These are phyloP conservation scores for Ilyonectria destructans DNA, from an alignment of 2,329 filamentous ascomycete genomes.

Conservation along the genomic window DNA sequence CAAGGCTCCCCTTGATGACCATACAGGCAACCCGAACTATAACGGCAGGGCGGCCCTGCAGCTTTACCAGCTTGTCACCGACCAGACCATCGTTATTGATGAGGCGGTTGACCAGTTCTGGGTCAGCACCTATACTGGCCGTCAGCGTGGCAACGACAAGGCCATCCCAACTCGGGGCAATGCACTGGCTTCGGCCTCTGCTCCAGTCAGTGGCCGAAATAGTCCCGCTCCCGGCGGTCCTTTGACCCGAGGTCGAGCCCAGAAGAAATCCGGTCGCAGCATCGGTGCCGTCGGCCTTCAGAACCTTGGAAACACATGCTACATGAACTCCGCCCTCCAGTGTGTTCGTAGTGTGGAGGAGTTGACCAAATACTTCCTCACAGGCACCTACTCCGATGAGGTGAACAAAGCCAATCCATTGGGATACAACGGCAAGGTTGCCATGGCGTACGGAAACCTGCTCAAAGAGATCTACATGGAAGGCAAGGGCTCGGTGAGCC, in stretches of 20 bases:
- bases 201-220: slow-evolving; percentile 73
- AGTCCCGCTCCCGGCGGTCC: slow-evolving; percentile 75
- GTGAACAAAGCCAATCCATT: slow-evolving; percentile 90
- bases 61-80: slow-evolving; percentile 77
- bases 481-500: slow-evolving; percentile 79
- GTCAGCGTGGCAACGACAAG: slow-evolving; percentile 55
- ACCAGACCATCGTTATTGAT: slow-evolving; percentile 87
- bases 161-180: slow-evolving; percentile 53
- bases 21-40: slow-evolving; percentile 81
- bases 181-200: slow-evolving; percentile 49
- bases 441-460: slow-evolving; percentile 85
- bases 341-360: slow-evolving; percentile 96
- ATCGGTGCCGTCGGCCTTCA: slow-evolving; percentile 86
- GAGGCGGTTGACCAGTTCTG: slow-evolving; percentile 77
- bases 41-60: slow-evolving; percentile 81
- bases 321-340: slow-evolving; percentile 98
- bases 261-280: slow-evolving; percentile 79
- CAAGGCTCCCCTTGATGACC: slow-evolving; percentile 65
- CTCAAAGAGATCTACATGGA: slow-evolving; percentile 85
- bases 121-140: slow-evolving; percentile 67
- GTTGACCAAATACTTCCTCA: slow-evolving; percentile 91
- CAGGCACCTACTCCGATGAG: slow-evolving; percentile 81
- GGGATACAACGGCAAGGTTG: slow-evolving; percentile 88
- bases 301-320: slow-evolving; percentile 97
- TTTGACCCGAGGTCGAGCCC: slow-evolving; percentile 80